Conservation (phyloP, 1,284 basidiomycete genomes). For the Tremellales sp. region DNA sequence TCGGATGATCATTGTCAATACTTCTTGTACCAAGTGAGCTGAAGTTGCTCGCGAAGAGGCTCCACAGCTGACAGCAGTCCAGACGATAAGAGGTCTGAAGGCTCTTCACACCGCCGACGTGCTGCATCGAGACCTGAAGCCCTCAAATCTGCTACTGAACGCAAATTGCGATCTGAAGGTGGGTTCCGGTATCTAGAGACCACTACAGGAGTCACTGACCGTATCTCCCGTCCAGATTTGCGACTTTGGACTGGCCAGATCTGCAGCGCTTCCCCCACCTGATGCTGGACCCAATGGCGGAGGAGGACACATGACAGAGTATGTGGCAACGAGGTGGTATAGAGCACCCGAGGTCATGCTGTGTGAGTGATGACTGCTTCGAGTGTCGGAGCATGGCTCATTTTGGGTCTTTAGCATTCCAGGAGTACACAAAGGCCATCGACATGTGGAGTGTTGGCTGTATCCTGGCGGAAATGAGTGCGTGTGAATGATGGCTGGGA, state of each 20-base stretch:
- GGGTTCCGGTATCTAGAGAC: conserved; percentile 20
- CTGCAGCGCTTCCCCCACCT: conserved; percentile 67
- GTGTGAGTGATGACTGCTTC: conserved; percentile 45
- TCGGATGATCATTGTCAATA: conserved; percentile 93
- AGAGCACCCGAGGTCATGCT: conserved; percentile 93
- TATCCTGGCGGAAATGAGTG: conserved; percentile 84
- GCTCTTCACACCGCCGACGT: conserved; percentile 88
- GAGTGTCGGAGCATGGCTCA: conserved; percentile 9
- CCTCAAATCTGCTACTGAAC: conserved; percentile 85
- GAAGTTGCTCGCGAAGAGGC: neutral
- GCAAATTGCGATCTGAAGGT: conserved; percentile 94
- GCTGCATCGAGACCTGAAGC: conserved; percentile 85
- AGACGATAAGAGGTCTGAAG: conserved; percentile 86
- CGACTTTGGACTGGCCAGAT: conserved; percentile 88
- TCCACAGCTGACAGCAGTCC: neutral
- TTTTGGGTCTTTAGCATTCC: conserved; percentile 58
- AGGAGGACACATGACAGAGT: conserved; percentile 91
- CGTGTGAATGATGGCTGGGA: conserved; percentile 17
- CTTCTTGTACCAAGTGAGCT: conserved; percentile 80
- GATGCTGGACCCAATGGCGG: conserved; percentile 71
- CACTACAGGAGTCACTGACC: conserved; percentile 5
- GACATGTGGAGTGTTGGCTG: conserved; percentile 93
- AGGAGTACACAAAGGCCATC: conserved; percentile 87
- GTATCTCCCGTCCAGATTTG: conserved; percentile 56
- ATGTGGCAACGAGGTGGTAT: conserved; percentile 91